phyloP scores from a whole-genome alignment of 495 filamentous ascomycete species.

The Endocarpon pusillum region DNA sequence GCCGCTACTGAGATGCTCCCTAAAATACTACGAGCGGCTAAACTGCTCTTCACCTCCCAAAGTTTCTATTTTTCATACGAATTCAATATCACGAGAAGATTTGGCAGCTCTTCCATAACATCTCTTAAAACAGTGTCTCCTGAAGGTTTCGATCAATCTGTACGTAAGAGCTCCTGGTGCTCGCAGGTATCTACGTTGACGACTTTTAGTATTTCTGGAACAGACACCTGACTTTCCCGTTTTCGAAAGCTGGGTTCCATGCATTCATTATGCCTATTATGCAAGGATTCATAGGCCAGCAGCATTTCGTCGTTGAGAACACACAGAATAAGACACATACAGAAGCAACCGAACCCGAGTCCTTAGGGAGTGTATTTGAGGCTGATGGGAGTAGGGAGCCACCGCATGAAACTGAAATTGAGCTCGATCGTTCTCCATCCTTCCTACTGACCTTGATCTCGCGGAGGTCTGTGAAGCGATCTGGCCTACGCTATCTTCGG shows the following conservation, averaged over 20 bases:
- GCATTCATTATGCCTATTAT: slow-evolving; percentile 64
- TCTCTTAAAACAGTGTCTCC: too few species aligned
- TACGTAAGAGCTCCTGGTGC: slow-evolving; percentile 16
- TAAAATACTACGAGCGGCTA: slow-evolving; percentile 67
- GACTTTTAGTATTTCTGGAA: slow-evolving; percentile 79
- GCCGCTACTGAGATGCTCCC: slow-evolving; percentile 42
- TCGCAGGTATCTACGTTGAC: neutral
- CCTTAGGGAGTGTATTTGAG: slow-evolving; percentile 12
- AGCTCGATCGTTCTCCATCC: too few species aligned
- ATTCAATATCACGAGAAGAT: slow-evolving; percentile 61
- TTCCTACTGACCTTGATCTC: slow-evolving; percentile 80
- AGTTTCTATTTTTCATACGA: slow-evolving; percentile 94
- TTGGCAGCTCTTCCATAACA: slow-evolving; percentile 32
- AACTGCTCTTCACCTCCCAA: slow-evolving; percentile 57
- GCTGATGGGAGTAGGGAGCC: slow-evolving; percentile 10
- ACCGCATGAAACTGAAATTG: slow-evolving; percentile 14
- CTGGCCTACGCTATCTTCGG: slow-evolving; percentile 80
- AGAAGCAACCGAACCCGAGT: slow-evolving; percentile 6
- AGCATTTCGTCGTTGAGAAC: slow-evolving; percentile 51
- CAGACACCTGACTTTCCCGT: slow-evolving; percentile 49
- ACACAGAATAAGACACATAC: slow-evolving; percentile 8
- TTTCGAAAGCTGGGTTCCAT: slow-evolving; percentile 50
- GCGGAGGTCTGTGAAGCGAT: slow-evolving; percentile 62
- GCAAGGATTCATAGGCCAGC: slow-evolving; percentile 89
- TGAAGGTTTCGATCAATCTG: slow-evolving; percentile 55